Evolutionary conservation across 305 asterid genomes (phyloP).

Genomic region (Withania somnifera): DNA sequence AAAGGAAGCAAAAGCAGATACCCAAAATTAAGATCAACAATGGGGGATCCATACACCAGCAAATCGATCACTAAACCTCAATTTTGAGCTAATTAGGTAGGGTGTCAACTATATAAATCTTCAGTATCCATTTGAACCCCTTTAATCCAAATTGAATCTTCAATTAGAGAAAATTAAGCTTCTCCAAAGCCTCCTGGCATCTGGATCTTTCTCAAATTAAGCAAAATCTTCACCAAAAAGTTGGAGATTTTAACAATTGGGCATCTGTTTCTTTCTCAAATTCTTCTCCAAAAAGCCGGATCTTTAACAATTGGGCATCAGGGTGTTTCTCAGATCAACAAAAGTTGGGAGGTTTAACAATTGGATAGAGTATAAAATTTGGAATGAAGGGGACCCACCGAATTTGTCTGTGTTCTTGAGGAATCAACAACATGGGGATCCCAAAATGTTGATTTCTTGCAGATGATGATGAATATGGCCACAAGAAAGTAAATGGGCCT

Average conservation of each 20-base stretch:
- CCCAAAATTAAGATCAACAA: constrained; percentile 3
- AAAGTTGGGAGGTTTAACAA: neutral
- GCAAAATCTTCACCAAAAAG: neutral
- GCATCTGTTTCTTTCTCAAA: neutral
- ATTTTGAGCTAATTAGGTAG: neutral
- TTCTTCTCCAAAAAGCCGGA: too few relatives aligned
- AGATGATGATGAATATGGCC: too few relatives aligned
- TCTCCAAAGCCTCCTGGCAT: neutral
- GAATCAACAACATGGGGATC: too few relatives aligned
- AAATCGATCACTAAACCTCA: neutral
- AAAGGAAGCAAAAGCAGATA: constrained; percentile 9
- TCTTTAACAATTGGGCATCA: too few relatives aligned
- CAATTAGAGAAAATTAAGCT: too few relatives aligned
- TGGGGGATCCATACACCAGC: constrained; percentile 13
- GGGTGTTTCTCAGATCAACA: neutral
- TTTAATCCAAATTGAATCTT: too few relatives aligned
- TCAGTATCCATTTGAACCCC: too few relatives aligned
- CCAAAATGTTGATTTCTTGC: too few relatives aligned
- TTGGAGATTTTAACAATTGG: neutral
- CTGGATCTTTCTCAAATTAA: neutral
- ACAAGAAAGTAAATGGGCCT: too few relatives aligned
- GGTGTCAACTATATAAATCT: neutral
- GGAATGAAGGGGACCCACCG: too few relatives aligned
- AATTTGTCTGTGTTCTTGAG: too few relatives aligned
- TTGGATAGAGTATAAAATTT: neutral